Conservation (phyloP, 257 asterid species). For the Agastache rugosa region DNA sequence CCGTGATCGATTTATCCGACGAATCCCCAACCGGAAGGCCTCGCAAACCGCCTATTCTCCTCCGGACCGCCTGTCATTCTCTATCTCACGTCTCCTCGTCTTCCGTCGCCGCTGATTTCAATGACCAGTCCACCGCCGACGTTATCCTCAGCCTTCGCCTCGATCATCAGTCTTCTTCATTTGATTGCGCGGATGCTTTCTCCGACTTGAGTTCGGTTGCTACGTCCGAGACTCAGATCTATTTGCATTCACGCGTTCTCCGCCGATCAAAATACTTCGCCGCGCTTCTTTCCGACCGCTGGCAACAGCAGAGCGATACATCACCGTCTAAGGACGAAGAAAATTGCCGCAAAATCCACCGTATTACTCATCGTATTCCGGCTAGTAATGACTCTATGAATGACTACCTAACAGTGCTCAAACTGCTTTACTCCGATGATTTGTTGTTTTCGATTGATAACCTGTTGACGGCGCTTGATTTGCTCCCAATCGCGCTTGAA, state of each 20-base stretch:
- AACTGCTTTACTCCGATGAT: slow-evolving; percentile 65
- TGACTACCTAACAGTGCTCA: slow-evolving; percentile 51
- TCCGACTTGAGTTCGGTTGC: slow-evolving; percentile 42
- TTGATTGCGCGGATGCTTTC: slow-evolving; percentile 25
- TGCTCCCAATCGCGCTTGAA: slow-evolving; percentile 81
- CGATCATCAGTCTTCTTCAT: slow-evolving; percentile 39
- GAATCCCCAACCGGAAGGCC: slow-evolving; percentile 39
- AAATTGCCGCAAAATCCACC: slow-evolving; percentile 30
- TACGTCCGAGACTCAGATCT: slow-evolving; percentile 49
- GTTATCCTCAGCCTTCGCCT: slow-evolving; percentile 60
- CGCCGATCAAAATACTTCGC: slow-evolving; percentile 65
- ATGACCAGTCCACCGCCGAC: slow-evolving; percentile 66
- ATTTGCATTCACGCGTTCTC: slow-evolving; percentile 64
- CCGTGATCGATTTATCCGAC: slow-evolving; percentile 43
- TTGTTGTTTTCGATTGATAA: slow-evolving; percentile 49
- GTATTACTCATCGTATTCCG: slow-evolving; percentile 54
- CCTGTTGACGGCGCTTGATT: slow-evolving; percentile 56
- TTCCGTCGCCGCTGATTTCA: slow-evolving; percentile 41
- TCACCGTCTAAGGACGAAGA: slow-evolving; percentile 26
- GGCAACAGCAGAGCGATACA: slow-evolving; percentile 47
- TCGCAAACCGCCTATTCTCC: slow-evolving; percentile 41
- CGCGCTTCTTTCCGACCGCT: slow-evolving; percentile 68
- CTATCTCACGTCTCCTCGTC: not conserved
- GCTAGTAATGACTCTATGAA: slow-evolving; percentile 45
- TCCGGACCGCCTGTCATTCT: slow-evolving; percentile 38